Conservation (phyloP, 2,329 filamentous ascomycete genomes). For the Cordyceps cicadae region DNA sequence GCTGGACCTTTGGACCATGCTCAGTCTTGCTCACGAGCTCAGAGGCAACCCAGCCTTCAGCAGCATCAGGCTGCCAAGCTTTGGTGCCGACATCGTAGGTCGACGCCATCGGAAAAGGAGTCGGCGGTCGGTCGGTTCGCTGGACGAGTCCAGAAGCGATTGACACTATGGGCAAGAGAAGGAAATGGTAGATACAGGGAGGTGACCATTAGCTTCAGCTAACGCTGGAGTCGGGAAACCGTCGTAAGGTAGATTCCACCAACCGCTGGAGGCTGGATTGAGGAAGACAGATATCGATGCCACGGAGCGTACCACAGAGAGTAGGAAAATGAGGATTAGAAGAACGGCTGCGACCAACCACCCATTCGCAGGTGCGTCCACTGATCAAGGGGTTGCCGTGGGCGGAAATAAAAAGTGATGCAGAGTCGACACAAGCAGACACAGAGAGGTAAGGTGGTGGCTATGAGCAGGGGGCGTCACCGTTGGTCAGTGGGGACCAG, state of each 20-base stretch:
- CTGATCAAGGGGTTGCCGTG: conserved; percentile 6
- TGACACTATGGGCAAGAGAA: background rate
- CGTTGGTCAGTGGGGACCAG: conserved; percentile 8
- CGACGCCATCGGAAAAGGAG: conserved; percentile 64
- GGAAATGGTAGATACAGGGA: background rate
- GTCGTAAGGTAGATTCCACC: background rate
- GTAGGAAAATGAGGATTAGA: background rate
- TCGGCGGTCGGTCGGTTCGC: background rate
- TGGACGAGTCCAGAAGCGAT: background rate
- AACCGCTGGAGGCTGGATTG: background rate
- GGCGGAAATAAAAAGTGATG: background rate
- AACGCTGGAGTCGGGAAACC: background rate
- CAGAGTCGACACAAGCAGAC: background rate
- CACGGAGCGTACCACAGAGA: conserved; percentile 1
- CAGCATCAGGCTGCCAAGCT: conserved; percentile 95
- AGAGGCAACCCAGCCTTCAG: conserved; percentile 95
- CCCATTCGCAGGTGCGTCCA: background rate
- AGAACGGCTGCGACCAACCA: conserved; percentile 1
- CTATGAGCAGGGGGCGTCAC: conserved; percentile 8
- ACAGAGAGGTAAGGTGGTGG: background rate
- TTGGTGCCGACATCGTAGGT: conserved; percentile 93
- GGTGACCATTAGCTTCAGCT: conserved; percentile 2
- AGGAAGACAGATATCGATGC: background rate
- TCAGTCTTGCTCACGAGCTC: conserved; percentile 81
- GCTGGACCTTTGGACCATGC: conserved; percentile 75